Evolutionary conservation across 371 early-diverging fungal genomes (phyloP).

Genomic region (Rhizopus arrhizus): DNA sequence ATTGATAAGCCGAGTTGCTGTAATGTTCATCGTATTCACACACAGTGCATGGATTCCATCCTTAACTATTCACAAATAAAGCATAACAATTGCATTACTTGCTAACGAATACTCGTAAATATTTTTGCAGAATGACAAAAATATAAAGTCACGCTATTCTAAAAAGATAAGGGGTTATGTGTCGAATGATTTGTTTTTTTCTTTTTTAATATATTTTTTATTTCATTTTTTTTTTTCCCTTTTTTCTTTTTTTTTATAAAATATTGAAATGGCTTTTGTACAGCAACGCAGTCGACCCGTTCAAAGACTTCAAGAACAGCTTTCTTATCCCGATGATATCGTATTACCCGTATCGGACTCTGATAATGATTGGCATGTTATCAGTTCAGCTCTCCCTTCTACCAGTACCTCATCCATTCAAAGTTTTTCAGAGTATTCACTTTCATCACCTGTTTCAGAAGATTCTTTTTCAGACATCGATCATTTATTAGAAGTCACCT

Average conservation of each 20-base stretch:
- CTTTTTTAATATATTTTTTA: conserved; percentile 3
- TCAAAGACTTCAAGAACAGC: conserved; percentile 13
- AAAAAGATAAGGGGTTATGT: too few species aligned
- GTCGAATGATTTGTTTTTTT: not conserved
- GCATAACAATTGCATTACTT: too few species aligned
- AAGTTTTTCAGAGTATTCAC: conserved; percentile 36
- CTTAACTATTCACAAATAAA: too few species aligned
- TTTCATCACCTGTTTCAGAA: conserved; percentile 10
- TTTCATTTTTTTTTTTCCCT: conserved; percentile 6
- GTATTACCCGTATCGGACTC: conserved; percentile 34
- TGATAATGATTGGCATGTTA: conserved; percentile 55
- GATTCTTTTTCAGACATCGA: conserved; percentile 5
- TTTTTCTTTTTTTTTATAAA: conserved; percentile 11
- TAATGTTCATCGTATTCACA: too few species aligned
- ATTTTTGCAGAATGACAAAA: too few species aligned
- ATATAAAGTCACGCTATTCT: too few species aligned
- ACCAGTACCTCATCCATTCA: conserved; percentile 27
- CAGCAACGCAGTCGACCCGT: conserved; percentile 46
- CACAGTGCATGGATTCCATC: too few species aligned
- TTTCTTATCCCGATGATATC: conserved; percentile 20
- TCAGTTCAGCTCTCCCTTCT: conserved; percentile 29
- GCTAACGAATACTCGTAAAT: too few species aligned
- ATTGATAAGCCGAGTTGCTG: too few species aligned
- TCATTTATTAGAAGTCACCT: conserved; percentile 4
- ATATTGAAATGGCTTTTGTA: conserved; percentile 43